Conservation (phyloP, 129 eudicot genomes). For the Saussurea involucrata region DNA sequence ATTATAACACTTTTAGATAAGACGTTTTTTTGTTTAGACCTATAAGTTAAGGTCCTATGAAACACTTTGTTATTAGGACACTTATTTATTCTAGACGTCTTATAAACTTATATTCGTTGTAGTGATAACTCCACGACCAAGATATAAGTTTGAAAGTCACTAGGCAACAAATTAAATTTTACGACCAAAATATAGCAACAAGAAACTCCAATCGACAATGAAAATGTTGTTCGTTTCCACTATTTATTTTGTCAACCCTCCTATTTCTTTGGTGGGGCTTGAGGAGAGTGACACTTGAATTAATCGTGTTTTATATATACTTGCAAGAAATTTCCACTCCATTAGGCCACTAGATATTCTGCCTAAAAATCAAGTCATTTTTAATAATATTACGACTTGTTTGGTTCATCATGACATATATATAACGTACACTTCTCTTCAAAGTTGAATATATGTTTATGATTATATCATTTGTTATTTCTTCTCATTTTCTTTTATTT, state of each 20-base stretch:
- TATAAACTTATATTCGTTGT: no score
- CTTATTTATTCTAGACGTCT: no score
- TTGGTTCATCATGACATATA: background rate
- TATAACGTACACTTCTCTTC: background rate
- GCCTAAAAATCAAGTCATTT: background rate
- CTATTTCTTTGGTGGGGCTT: background rate
- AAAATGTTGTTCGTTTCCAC: background rate
- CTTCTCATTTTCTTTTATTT: background rate
- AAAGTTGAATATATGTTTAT: background rate
- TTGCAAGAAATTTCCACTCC: background rate
- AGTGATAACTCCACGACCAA: no score
- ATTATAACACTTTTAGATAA: no score
- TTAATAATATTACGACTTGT: background rate
- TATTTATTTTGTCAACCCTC: no score
- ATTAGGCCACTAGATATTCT: background rate
- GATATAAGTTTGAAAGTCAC: no score
- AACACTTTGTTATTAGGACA: no score
- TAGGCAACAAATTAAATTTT: no score
- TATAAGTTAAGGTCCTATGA: no score
- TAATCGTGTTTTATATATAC: background rate
- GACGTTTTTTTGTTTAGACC: no score
- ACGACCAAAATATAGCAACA: background rate
- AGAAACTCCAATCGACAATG: background rate
- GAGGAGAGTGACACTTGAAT: background rate
- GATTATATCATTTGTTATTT: background rate